Evolutionary conservation across 768 basidiomycete genomes (phyloP).

Genomic region (Lentinula boryana): DNA sequence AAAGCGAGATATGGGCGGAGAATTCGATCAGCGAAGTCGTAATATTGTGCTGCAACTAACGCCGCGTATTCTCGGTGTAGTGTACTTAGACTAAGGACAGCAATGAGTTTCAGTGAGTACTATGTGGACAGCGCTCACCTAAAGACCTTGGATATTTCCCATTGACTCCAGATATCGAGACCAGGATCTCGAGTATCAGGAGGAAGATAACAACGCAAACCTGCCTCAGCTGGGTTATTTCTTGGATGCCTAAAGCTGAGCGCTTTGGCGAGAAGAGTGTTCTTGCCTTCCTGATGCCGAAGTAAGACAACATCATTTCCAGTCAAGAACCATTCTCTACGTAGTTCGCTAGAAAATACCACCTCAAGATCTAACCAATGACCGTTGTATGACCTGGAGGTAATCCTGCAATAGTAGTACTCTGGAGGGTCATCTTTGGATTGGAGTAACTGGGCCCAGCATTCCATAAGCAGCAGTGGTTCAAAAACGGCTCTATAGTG

Average conservation of each 20-base stretch:
- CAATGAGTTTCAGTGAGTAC: neutral
- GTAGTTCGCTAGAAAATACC: constrained; percentile 48
- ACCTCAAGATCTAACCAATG: constrained; percentile 81
- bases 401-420: constrained; percentile 55
- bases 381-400: constrained; percentile 65
- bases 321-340: constrained; percentile 66
- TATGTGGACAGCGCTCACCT: constrained; percentile 44
- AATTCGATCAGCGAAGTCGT: constrained; percentile 69
- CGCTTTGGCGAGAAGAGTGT: constrained; percentile 68
- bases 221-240: constrained; percentile 45
- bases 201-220: constrained; percentile 48
- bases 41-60: constrained; percentile 74
- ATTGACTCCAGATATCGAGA: constrained; percentile 57
- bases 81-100: constrained; percentile 67
- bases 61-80: constrained; percentile 90
- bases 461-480: constrained; percentile 81
- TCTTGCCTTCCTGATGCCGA: constrained; percentile 46
- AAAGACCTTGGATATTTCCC: constrained; percentile 76
- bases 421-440: constrained; percentile 64
- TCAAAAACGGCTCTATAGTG: constrained; percentile 76
- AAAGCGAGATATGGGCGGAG: constrained; percentile 58
- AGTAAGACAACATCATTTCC: constrained; percentile 88
- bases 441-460: constrained; percentile 82
- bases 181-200: constrained; percentile 46
- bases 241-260: constrained; percentile 15